Conservation (phyloP, 169 alveolate species). For the Eimeria maxima region DNA sequence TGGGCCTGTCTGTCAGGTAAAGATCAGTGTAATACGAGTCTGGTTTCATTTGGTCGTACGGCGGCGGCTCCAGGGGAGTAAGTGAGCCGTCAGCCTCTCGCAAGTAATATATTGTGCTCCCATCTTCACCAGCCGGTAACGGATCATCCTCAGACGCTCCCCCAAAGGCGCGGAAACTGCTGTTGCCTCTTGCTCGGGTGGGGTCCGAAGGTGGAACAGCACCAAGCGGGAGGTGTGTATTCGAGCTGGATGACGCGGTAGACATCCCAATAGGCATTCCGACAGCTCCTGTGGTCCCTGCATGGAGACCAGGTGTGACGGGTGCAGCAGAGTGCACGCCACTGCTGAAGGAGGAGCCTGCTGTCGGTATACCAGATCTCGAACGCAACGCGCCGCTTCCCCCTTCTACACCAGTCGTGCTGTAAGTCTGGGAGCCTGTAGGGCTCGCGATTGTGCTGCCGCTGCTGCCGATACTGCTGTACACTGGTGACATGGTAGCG, state of each 20-base stretch:
- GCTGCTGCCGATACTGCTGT: constrained; percentile 48
- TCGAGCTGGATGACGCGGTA: background rate
- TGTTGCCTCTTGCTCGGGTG: constrained; percentile 32
- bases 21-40: constrained; percentile 74
- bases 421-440: background rate
- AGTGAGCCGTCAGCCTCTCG: constrained; percentile 73
- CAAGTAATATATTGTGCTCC: constrained; percentile 21
- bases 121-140: background rate
- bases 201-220: constrained; percentile 14
- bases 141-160: constrained; percentile 22
- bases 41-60: constrained; percentile 68
- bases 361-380: background rate
- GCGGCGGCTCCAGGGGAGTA: constrained; percentile 65
- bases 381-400: constrained; percentile 14
- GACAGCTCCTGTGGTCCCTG: constrained; percentile 5
- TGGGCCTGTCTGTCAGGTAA: constrained; percentile 59
- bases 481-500: background rate
- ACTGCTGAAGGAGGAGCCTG: constrained; percentile 1
- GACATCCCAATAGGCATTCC: background rate
- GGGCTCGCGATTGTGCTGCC: background rate
- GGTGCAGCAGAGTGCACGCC: background rate
- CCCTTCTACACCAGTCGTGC: background rate
- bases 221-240: background rate
- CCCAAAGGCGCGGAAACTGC: constrained; percentile 67
- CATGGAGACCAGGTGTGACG: background rate